Percentiles rank a stretch among this genome's conserved stretches.
Evolutionary conservation across 331 rosid genomes (phyloP).

Genomic region (Malus hybrid): DNA sequence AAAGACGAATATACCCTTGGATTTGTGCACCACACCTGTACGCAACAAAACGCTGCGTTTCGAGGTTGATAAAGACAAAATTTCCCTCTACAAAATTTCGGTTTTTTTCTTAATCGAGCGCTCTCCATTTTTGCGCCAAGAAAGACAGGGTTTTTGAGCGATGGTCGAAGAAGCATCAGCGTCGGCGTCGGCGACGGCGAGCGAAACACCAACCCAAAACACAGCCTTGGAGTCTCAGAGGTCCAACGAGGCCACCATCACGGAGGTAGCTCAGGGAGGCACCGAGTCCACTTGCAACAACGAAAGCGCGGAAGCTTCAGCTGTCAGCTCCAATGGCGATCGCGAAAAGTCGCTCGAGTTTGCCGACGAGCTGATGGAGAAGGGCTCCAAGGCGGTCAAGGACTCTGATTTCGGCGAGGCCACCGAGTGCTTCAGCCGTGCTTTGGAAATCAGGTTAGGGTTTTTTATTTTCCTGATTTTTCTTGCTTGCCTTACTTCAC

Average conservation of each 20-base stretch:
- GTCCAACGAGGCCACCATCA: constrained; percentile 35
- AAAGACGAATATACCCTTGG: not conserved
- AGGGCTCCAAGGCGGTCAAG: constrained; percentile 62
- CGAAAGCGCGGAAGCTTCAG: constrained; percentile 31
- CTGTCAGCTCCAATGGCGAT: constrained; percentile 29
- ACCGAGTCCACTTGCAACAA: constrained; percentile 40
- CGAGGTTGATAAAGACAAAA: not conserved
- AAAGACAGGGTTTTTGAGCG: constrained; percentile 5
- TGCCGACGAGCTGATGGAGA: constrained; percentile 60
- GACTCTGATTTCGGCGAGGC: constrained; percentile 64
- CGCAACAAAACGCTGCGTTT: not conserved
- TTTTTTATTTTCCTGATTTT: constrained; percentile 4
- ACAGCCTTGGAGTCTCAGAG: constrained; percentile 18
- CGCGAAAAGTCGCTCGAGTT: constrained; percentile 43
- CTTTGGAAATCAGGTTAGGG: constrained; percentile 87
- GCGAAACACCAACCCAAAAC: constrained; percentile 28
- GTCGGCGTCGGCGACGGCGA: constrained; percentile 40
- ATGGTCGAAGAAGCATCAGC: constrained; percentile 66
- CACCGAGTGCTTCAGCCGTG: constrained; percentile 84
- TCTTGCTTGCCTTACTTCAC: not conserved
- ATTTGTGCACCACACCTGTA: not conserved
- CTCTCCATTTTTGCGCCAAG: constrained; percentile 12
- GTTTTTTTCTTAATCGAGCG: not conserved
- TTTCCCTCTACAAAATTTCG: not conserved
- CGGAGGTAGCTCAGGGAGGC: constrained; percentile 21